phyloP scores from a whole-genome alignment of 352 stramenopile genomes.

The Globisporangium spinosum region DNA sequence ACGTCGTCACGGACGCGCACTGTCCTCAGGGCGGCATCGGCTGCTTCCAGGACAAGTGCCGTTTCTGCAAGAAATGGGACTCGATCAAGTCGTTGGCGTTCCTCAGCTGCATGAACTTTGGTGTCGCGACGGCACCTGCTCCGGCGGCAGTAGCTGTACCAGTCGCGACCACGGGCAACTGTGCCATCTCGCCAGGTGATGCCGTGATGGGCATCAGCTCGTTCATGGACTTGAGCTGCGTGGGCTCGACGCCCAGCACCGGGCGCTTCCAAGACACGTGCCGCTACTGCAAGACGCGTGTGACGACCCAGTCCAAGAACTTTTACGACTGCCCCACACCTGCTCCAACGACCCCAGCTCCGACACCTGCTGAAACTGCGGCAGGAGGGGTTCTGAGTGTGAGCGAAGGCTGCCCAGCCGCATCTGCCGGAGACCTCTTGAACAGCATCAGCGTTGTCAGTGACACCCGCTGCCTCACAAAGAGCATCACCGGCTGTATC shows the following conservation, averaged over 20 bases:
- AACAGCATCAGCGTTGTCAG: conserved; percentile 16
- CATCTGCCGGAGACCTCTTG: not conserved
- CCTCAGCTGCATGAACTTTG: conserved; percentile 13
- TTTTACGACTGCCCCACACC: not conserved
- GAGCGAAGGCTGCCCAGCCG: not conserved
- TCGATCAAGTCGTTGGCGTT: conserved; percentile 16
- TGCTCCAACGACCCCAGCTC: not conserved
- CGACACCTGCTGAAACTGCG: not conserved
- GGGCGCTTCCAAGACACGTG: conserved; percentile 4
- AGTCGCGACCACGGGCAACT: not conserved
- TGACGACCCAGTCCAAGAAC: conserved; percentile 6
- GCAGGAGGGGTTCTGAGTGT: not conserved
- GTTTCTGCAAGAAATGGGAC: conserved; percentile 29
- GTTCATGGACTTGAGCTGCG: not conserved
- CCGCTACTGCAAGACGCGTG: not conserved
- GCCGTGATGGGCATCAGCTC: not conserved
- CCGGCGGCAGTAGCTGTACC: not conserved
- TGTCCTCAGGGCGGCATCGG: conserved; percentile 24
- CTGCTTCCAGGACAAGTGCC: conserved; percentile 25
- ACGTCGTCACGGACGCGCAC: conserved; percentile 11
- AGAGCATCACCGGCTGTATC: conserved; percentile 23
- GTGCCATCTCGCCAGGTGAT: not conserved
- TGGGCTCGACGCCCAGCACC: not conserved
- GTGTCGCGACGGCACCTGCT: not conserved
- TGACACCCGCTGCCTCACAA: conserved; percentile 20